These are phyloP conservation scores for Aspergillus flavus DNA, from an alignment of 2,329 filamentous ascomycete genomes.

Conservation along the genomic window DNA sequence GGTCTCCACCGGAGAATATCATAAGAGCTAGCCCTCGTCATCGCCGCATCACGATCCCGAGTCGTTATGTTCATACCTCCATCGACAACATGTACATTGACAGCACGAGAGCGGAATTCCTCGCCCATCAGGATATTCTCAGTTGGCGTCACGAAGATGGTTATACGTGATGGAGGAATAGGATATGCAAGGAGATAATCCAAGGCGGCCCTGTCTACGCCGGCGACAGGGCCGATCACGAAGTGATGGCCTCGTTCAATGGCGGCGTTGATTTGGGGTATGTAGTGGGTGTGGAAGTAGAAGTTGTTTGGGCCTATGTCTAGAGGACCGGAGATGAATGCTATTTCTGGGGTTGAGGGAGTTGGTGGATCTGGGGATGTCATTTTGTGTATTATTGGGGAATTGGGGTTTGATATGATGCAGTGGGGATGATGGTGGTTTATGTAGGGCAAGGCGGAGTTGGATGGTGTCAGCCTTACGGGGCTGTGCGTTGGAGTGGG, in stretches of 20 bases:
- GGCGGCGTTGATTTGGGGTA: slow-evolving; percentile 21
- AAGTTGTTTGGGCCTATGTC: slow-evolving; percentile 23
- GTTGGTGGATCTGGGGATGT: not conserved
- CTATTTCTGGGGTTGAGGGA: not conserved
- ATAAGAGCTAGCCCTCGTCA: slow-evolving; percentile 36
- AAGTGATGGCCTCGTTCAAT: slow-evolving; percentile 25
- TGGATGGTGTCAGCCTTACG: not conserved
- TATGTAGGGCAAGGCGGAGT: not conserved
- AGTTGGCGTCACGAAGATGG: slow-evolving; percentile 26
- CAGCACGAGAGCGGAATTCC: slow-evolving; percentile 16
- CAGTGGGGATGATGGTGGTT: not conserved
- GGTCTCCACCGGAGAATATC: slow-evolving; percentile 38
- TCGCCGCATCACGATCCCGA: slow-evolving; percentile 33
- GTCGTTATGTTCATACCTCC: slow-evolving; percentile 19
- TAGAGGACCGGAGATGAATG: slow-evolving; percentile 40
- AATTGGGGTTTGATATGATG: not conserved
- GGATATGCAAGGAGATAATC: slow-evolving; percentile 29
- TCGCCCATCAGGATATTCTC: slow-evolving; percentile 26
- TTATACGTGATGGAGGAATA: slow-evolving; percentile 22
- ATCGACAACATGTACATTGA: slow-evolving; percentile 22
- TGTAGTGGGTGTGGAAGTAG: slow-evolving; percentile 37
- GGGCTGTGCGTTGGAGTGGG: not conserved
- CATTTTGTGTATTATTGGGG: not conserved
- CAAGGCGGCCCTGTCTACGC: slow-evolving; percentile 32
- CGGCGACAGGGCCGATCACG: slow-evolving; percentile 26